Conservation (phyloP, 345 rosid genomes). For the Eucalyptus cloeziana region DNA sequence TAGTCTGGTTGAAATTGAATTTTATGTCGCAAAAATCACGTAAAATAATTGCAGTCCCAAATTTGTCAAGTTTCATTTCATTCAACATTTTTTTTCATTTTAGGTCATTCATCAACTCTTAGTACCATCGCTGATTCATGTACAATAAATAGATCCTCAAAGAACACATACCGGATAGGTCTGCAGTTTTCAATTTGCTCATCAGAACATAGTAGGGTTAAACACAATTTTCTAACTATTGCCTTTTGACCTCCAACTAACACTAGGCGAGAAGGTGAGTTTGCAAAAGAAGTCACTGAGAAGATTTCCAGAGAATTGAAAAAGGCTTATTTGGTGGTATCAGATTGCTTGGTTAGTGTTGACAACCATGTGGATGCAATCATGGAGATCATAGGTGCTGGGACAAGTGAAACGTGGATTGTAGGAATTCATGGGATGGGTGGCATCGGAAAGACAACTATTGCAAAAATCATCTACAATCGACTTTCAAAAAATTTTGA, state of each 20-base stretch:
- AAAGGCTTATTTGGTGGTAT: rapidly evolving
- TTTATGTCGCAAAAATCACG: no score
- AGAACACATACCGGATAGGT: no score
- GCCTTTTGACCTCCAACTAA: rapidly evolving
- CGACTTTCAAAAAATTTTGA: rapidly evolving
- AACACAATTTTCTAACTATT: background rate
- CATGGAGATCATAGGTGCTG: background rate
- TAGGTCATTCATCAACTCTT: no score
- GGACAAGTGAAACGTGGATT: background rate
- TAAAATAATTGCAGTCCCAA: rapidly evolving
- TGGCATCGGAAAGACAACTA: background rate
- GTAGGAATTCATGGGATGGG: background rate
- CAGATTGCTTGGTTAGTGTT: rapidly evolving
- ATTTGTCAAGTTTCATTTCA: no score
- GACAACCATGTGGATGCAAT: background rate
- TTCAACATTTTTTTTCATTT: background rate
- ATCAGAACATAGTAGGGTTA: no score
- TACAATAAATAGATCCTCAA: no score
- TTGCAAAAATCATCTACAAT: background rate
- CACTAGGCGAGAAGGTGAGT: background rate
- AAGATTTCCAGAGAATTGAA: background rate
- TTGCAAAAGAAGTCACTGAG: rapidly evolving
- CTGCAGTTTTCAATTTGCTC: no score
- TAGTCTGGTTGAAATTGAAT: no score
- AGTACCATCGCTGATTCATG: background rate